phyloP scores from a whole-genome alignment of 2,329 filamentous ascomycete species.

The Pseudovirgaria hyperparasitica region DNA sequence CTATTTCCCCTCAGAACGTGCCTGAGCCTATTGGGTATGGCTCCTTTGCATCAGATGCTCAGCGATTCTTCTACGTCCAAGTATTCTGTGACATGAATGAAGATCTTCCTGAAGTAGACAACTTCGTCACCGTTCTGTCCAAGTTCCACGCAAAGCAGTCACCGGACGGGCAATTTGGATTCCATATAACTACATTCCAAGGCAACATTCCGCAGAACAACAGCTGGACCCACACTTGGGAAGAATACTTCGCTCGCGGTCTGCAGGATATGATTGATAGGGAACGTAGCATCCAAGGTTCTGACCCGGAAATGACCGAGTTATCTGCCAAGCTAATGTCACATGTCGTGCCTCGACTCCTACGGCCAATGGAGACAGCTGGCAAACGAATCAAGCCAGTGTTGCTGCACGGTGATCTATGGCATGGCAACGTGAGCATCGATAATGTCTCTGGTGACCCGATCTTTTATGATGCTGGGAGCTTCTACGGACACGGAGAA shows the following conservation, averaged over 20 bases:
- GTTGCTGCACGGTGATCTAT: constrained; percentile 28
- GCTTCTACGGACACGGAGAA: constrained; percentile 29
- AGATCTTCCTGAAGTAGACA: constrained; percentile 3
- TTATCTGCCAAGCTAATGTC: constrained; percentile 2
- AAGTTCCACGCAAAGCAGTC: constrained; percentile 6
- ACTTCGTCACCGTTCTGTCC: constrained; percentile 4
- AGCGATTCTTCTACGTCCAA: constrained; percentile 5
- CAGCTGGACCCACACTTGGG: constrained; percentile 6
- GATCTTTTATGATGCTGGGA: constrained; percentile 24
- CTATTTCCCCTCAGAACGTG: too few relatives aligned
- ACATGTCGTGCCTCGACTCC: constrained; percentile 17
- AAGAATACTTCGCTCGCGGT: constrained; percentile 13
- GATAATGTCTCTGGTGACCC: constrained; percentile 14
- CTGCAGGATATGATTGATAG: too few relatives aligned
- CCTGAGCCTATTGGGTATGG: constrained; percentile 5
- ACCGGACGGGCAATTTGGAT: constrained; percentile 16
- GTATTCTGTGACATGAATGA: constrained; percentile 6
- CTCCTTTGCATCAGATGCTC: constrained; percentile 2
- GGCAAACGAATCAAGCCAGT: constrained; percentile 12
- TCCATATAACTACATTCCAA: constrained; percentile 13
- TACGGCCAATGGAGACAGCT: constrained; percentile 11
- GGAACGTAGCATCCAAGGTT: too few relatives aligned
- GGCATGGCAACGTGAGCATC: constrained; percentile 26
- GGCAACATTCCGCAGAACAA: constrained; percentile 19
- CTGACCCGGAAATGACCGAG: too few relatives aligned